A percentile compares a stretch with the other conserved stretches of the same genome.
Conservation (phyloP, 176 grass and related monocot species). For the Eragrostis nindensis region DNA sequence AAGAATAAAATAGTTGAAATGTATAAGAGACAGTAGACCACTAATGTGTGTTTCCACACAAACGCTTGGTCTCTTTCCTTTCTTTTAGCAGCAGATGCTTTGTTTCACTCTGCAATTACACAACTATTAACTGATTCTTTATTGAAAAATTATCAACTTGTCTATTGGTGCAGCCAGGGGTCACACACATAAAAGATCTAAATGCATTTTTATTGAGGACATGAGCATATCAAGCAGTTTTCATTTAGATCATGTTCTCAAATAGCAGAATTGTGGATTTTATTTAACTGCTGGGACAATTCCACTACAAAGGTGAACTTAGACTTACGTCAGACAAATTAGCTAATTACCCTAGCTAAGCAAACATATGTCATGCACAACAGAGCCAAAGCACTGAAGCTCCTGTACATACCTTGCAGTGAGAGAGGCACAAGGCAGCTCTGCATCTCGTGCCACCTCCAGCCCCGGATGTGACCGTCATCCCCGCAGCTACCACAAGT, state of each 20-base stretch:
- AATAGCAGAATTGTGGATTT: conserved; percentile 3
- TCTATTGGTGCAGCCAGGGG: neutral
- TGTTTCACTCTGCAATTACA: neutral
- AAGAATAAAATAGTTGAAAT: conserved; percentile 12
- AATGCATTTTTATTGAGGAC: conserved; percentile 7
- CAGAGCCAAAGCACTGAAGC: conserved; percentile 4
- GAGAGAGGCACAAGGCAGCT: conserved; percentile 57
- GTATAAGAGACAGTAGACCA: neutral
- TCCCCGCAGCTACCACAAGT: conserved; percentile 62
- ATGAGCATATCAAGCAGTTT: neutral
- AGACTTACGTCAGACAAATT: neutral
- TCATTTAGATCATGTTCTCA: neutral
- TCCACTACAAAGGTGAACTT: neutral
- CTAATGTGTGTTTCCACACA: neutral
- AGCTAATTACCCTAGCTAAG: neutral
- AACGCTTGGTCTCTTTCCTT: neutral
- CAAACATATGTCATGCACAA: neutral
- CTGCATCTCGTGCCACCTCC: conserved; percentile 78
- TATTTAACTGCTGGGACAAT: neutral
- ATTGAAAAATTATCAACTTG: neutral
- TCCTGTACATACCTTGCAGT: conserved; percentile 48
- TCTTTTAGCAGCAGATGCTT: neutral
- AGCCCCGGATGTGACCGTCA: conserved; percentile 75
- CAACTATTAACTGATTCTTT: neutral
- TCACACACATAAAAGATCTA: neutral